phyloP scores from a whole-genome alignment of 768 basidiomycete genomes.

The Kwoniella dejecticola region DNA sequence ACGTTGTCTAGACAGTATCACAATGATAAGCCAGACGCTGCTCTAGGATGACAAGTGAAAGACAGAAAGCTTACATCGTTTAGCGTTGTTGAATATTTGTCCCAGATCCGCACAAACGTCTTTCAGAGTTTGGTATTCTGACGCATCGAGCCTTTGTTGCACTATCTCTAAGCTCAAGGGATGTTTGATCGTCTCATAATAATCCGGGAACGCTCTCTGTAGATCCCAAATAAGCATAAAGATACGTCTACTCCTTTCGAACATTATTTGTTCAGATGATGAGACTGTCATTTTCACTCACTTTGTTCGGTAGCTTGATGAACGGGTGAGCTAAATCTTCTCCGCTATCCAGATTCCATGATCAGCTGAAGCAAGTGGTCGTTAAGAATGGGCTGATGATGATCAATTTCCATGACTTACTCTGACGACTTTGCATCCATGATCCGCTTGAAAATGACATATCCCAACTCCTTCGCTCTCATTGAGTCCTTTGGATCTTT shows the following conservation, averaged over 20 bases:
- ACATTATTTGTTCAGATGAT: neutral
- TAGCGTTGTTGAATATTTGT: conserved; percentile 54
- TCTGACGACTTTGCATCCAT: conserved; percentile 37
- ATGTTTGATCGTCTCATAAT: conserved; percentile 51
- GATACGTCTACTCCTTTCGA: neutral
- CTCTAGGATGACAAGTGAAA: neutral
- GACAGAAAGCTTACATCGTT: conserved; percentile 49
- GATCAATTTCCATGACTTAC: conserved; percentile 22
- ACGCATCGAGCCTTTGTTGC: conserved; percentile 32
- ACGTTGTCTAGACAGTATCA: conserved; percentile 40
- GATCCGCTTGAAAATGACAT: conserved; percentile 40
- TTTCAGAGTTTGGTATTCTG: conserved; percentile 41
- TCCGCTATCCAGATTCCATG: conserved; percentile 19
- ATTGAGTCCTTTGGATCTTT: conserved; percentile 43
- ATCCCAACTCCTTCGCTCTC: conserved; percentile 37
- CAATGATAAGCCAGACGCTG: neutral
- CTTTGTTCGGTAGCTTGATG: conserved; percentile 47
- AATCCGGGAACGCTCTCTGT: conserved; percentile 47
- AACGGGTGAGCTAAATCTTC: conserved; percentile 43
- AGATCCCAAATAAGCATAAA: neutral
- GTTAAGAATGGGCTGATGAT: neutral
- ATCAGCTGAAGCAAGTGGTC: neutral
- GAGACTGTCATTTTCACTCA: conserved; percentile 9
- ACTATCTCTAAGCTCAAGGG: conserved; percentile 48
- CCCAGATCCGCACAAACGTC: conserved; percentile 48